A percentile compares a stretch with the other conserved stretches of the same genome.
phyloP scores from a whole-genome alignment of 148 eudicot species.

The Persicaria tinctoria region DNA sequence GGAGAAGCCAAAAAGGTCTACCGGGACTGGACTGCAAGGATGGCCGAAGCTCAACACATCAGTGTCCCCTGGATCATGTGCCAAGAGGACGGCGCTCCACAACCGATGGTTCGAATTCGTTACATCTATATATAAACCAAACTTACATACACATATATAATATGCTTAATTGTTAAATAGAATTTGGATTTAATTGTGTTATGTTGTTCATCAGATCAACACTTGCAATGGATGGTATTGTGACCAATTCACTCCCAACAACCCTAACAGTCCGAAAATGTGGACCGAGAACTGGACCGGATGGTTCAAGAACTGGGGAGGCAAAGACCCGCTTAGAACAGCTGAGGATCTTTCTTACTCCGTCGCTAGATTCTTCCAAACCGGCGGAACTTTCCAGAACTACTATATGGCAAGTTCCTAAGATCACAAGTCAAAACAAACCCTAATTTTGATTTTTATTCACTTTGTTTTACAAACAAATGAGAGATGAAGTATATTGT shows the following conservation, averaged over 20 bases:
- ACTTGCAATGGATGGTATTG: constrained; percentile 54
- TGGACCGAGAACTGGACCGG: background rate
- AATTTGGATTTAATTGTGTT: background rate
- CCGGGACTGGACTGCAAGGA: constrained; percentile 9
- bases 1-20: constrained; percentile 7
- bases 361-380: constrained; percentile 32
- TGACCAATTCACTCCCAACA: constrained; percentile 32
- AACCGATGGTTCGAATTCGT: constrained; percentile 22
- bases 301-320: constrained; percentile 30
- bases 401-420: constrained; percentile 31
- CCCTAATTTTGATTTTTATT: too few relatives aligned
- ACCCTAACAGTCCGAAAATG: constrained; percentile 39
- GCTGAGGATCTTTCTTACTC: constrained; percentile 35
- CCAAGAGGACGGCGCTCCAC: constrained; percentile 39
- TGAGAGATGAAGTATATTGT: too few relatives aligned
- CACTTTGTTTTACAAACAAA: too few relatives aligned
- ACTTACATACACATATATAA: too few relatives aligned
- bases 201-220: constrained; percentile 24
- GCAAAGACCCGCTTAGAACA: constrained; percentile 24
- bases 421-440: background rate
- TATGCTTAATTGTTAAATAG: too few relatives aligned
- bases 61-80: constrained; percentile 54
- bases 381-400: constrained; percentile 27
- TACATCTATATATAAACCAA: too few relatives aligned
- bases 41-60: constrained; percentile 6